Evolutionary conservation across 768 basidiomycete genomes (phyloP), one percentile per base, ranked within the genome.

Genomic region (Tephrocybe rancida): DNA sequence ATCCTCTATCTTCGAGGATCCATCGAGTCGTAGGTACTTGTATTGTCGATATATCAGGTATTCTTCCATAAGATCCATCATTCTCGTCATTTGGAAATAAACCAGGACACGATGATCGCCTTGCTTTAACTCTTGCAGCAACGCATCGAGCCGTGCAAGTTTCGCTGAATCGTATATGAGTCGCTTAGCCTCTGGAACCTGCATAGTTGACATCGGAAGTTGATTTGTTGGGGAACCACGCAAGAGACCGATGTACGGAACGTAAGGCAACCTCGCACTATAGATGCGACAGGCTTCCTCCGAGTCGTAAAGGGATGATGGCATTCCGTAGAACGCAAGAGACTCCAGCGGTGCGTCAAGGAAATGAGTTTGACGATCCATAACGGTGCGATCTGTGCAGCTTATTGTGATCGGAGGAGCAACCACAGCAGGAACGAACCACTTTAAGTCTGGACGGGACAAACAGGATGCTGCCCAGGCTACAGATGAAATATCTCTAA

Each of bases 41-140:
- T 94, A 94, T 68, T 98, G 95, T 2, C 96, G 87, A 73, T 90
- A 97, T 53, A 97, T 92, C 55, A 99, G 79, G 68, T 98, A 99
- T 68, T 98, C 97, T 70, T 98, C 97, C 85, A 98, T 95, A 45
- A 98, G 77, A 68, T 98, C 95, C 88, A 99, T 97, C 97, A 98
- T 99, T 54, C 89, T 85, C 11, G 96, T 98, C 97, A 99, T 99
- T 71, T 99, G 97, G 86, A 98, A 98, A 73, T 98, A 99, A 18
- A 99, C 81, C 62, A 99, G 72, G 13, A 96, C 93, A 42, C 95
- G 87, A 70, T 99, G 97, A 56, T 95, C 95, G 1, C 87, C 90
- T 30, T 85, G 80, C 73, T 97, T 98, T 52, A 99, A 85, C 63
- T 96, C 92, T 56, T 92, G 89, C 7, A 99, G 77, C n/a, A 99